phyloP scores from a whole-genome alignment of 257 asterid species.

The Nemophila menziesii region DNA sequence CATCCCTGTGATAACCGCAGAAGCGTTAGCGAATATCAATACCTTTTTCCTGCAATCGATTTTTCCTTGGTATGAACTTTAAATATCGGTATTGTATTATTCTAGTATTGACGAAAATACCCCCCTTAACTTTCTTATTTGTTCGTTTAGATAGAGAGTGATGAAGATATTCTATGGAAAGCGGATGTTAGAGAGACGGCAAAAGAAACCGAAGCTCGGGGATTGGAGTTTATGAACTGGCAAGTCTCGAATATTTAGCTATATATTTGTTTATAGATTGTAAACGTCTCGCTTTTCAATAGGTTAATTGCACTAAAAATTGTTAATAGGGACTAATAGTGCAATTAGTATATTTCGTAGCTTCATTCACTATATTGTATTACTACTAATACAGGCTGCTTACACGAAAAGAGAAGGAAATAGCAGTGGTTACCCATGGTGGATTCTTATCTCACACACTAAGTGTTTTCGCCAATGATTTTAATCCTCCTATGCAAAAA shows the following conservation, averaged over 20 bases:
- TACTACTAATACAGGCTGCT: constrained; percentile 38
- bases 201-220: constrained; percentile 68
- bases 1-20: constrained; percentile 95
- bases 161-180: constrained; percentile 71
- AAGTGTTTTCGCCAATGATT: constrained; percentile 51
- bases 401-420: constrained; percentile 77
- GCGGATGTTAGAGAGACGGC: constrained; percentile 75
- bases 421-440: constrained; percentile 83
- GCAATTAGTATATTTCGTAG: background rate
- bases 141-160: constrained; percentile 64
- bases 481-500: constrained; percentile 52
- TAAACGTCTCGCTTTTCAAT: constrained; percentile 1
- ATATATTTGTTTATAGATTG: too few species aligned
- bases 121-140: constrained; percentile 4
- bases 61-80: constrained; percentile 54
- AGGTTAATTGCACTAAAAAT: too few species aligned
- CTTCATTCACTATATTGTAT: constrained; percentile 2
- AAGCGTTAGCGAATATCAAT: constrained; percentile 63
- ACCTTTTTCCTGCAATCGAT: constrained; percentile 78
- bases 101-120: background rate
- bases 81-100: constrained; percentile 1
- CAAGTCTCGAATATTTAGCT: constrained; percentile 14
- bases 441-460: constrained; percentile 78
- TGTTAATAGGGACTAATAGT: too few species aligned
- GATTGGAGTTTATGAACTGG: constrained; percentile 72